Evolutionary conservation across 768 basidiomycete species (phyloP).

Genomic region (Tremella yokohamensis): DNA sequence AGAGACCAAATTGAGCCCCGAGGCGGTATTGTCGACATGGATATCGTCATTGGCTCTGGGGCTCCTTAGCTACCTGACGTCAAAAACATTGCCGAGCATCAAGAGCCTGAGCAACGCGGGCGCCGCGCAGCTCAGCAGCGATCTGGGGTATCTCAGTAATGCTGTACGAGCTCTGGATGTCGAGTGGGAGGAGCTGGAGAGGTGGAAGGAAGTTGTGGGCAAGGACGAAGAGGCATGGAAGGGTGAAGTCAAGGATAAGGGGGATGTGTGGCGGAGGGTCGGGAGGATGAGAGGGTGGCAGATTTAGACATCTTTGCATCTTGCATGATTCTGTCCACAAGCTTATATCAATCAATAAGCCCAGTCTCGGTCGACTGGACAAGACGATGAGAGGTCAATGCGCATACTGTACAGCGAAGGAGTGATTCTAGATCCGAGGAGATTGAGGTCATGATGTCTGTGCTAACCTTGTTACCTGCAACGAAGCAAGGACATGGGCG

Average conservation of each 20-base stretch:
- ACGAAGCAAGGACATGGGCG: too few relatives aligned
- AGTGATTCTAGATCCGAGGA: too few relatives aligned
- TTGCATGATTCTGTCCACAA: not conserved
- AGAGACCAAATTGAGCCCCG: constrained; percentile 60
- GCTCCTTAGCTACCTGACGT: constrained; percentile 70
- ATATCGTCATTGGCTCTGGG: constrained; percentile 81
- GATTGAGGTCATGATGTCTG: too few relatives aligned
- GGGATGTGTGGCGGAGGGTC: constrained; percentile 17
- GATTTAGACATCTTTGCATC: not conserved
- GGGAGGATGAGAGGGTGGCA: constrained; percentile 29
- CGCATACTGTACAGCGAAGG: too few relatives aligned
- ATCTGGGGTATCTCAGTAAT: constrained; percentile 84
- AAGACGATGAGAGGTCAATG: too few relatives aligned
- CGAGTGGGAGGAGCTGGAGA: constrained; percentile 71
- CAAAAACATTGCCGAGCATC: constrained; percentile 68
- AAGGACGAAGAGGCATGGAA: constrained; percentile 55
- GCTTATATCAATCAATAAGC: too few relatives aligned
- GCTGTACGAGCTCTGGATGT: constrained; percentile 88
- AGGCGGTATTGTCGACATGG: constrained; percentile 84
- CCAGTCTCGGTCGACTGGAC: too few relatives aligned
- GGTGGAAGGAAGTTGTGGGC: constrained; percentile 71
- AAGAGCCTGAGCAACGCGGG: constrained; percentile 62
- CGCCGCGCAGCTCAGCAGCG: constrained; percentile 76
- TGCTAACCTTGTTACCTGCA: too few relatives aligned
- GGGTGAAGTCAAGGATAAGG: constrained; percentile 23